Evolutionary conservation across 176 grass and related monocot genomes (phyloP).

Genomic region (Oryza glumipatula): DNA sequence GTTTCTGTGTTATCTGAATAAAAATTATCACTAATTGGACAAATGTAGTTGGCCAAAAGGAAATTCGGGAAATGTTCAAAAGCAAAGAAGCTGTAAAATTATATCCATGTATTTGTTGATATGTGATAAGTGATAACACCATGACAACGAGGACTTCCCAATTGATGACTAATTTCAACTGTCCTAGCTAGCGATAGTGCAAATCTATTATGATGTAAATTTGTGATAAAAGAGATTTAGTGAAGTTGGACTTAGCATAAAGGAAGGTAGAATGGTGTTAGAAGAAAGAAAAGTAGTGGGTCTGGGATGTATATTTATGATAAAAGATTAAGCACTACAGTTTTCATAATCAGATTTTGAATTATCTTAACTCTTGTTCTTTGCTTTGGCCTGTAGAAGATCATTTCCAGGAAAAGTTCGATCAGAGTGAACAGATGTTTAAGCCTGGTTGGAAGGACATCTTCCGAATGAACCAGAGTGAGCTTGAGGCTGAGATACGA

Average conservation of each 20-base stretch:
- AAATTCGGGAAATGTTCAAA: not conserved
- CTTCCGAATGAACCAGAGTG: conserved; percentile 90
- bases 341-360: not conserved
- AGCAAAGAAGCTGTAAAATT: not conserved
- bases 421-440: conserved; percentile 73
- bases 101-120: conserved; percentile 4
- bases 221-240: conserved; percentile 1
- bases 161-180: not conserved
- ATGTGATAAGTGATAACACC: not conserved
- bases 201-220: not conserved
- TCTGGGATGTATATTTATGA: conserved; percentile 16
- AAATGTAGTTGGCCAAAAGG: not conserved
- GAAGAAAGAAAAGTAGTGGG: not conserved
- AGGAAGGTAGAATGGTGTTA: not conserved
- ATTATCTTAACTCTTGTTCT: not conserved
- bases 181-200: not conserved
- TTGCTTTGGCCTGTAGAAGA: conserved; percentile 39
- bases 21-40: not conserved
- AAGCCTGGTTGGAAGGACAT: conserved; percentile 98
- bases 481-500: conserved; percentile 83
- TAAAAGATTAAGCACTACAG: not conserved
- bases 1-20: conserved; percentile 4
- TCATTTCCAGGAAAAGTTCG: conserved; percentile 58
- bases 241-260: conserved; percentile 7
- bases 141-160: not conserved